Conservation (phyloP, 2,329 filamentous ascomycete species). For the Aspergillus alliaceus region DNA sequence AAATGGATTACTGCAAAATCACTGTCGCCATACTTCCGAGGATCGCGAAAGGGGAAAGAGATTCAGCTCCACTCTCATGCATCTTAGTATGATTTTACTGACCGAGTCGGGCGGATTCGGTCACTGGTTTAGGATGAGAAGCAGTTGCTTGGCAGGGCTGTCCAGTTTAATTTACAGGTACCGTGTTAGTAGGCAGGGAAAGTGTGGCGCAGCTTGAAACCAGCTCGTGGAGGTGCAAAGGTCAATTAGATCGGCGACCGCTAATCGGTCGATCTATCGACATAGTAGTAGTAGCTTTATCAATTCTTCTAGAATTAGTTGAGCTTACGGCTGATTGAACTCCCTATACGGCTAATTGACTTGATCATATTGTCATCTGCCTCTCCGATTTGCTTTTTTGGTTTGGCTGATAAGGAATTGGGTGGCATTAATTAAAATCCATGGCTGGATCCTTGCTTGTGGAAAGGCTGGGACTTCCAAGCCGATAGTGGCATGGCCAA, state of each 20-base stretch:
- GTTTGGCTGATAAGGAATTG: background rate
- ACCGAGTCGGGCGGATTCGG: background rate
- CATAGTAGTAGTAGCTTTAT: too few relatives aligned
- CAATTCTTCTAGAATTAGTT: background rate
- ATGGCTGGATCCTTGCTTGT: background rate
- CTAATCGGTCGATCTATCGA: slow-evolving; percentile 8
- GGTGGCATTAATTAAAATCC: background rate
- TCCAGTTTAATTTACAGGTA: background rate
- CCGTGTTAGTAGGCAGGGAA: too few relatives aligned
- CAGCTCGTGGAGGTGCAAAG: slow-evolving; percentile 15
- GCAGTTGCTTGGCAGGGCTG: background rate
- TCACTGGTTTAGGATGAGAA: background rate
- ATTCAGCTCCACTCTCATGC: background rate
- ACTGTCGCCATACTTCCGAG: background rate
- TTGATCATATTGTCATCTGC: background rate
- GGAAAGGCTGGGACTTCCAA: background rate
- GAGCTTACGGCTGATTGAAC: background rate
- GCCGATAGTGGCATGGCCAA: background rate
- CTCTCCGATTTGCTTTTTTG: background rate
- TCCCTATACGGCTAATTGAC: too few relatives aligned
- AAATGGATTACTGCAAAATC: background rate
- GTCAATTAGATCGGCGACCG: slow-evolving; percentile 14
- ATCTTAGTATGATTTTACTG: background rate
- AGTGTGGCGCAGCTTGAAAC: slow-evolving; percentile 4
- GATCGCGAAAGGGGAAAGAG: background rate